phyloP scores from a whole-genome alignment of 2,329 filamentous ascomycete genomes.

The Truncatella angustata region DNA sequence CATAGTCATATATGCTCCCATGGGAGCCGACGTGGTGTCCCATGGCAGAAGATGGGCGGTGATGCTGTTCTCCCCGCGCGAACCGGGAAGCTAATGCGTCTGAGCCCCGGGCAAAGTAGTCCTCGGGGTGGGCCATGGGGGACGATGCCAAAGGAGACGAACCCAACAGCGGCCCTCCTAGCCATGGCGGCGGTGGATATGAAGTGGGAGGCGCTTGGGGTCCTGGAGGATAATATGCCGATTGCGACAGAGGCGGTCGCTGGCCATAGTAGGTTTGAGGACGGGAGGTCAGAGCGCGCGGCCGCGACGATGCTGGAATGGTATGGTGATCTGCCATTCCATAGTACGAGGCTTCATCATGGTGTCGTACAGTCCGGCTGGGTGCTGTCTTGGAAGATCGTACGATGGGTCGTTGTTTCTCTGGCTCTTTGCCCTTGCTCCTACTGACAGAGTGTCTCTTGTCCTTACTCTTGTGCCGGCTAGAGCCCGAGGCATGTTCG shows the following conservation, averaged over 20 bases:
- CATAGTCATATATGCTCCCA: slow-evolving; percentile 33
- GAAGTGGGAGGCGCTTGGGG: slow-evolving; percentile 25
- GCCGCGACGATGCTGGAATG: slow-evolving; percentile 30
- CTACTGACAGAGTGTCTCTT: slow-evolving; percentile 19
- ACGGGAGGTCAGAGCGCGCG: slow-evolving; percentile 36
- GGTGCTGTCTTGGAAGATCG: slow-evolving; percentile 38
- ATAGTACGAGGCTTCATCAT: slow-evolving; percentile 38
- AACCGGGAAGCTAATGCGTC: slow-evolving; percentile 25
- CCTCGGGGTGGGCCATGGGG: slow-evolving; percentile 6
- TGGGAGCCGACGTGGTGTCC: slow-evolving; percentile 37
- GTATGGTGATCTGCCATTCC: slow-evolving; percentile 33
- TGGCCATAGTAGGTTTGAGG: slow-evolving; percentile 37
- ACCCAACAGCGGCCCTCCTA: not conserved
- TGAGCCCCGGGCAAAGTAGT: slow-evolving; percentile 6
- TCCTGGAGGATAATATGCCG: slow-evolving; percentile 31
- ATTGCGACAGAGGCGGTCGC: slow-evolving; percentile 35
- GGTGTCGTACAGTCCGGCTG: slow-evolving; percentile 20
- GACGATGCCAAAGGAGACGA: slow-evolving; percentile 4
- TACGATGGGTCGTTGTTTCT: slow-evolving; percentile 26
- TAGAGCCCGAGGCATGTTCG: slow-evolving; percentile 29
- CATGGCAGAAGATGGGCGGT: slow-evolving; percentile 38
- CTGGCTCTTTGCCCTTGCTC: slow-evolving; percentile 11
- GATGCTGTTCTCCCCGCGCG: slow-evolving; percentile 7
- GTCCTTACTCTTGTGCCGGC: slow-evolving; percentile 26
- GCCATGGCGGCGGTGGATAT: slow-evolving; percentile 23